A percentile compares a stretch with the other conserved stretches of the same genome.
phyloP scores from a whole-genome alignment of 768 basidiomycete genomes.

The Vararia minispora region DNA sequence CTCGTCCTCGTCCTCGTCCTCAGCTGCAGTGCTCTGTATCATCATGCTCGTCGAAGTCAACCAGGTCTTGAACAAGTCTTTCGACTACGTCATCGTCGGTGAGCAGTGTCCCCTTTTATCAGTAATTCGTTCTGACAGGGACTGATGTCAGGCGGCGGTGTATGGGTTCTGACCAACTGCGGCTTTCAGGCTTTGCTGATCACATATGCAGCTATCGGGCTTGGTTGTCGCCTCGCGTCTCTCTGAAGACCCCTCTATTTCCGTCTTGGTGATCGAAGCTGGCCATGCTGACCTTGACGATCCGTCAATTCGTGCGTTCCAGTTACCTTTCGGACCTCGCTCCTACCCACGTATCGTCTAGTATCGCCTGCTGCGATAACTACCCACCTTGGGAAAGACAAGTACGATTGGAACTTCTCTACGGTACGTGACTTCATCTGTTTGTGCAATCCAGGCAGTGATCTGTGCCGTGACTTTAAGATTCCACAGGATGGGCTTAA shows the following conservation, averaged over 20 bases:
- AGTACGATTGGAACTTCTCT: conserved; percentile 8
- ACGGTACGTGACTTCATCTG: neutral
- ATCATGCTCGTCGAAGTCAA: conserved; percentile 10
- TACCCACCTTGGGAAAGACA: neutral
- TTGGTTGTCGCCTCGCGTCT: conserved; percentile 12
- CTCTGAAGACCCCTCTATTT: conserved; percentile 8
- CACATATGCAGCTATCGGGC: conserved; percentile 7
- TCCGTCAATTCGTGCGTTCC: conserved; percentile 3
- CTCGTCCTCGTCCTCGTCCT: too few relatives aligned
- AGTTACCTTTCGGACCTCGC: too few relatives aligned
- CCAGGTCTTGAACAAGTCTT: conserved; percentile 7
- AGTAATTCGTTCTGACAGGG: neutral
- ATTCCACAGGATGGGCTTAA: conserved; percentile 5
- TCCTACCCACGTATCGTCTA: neutral
- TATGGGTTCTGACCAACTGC: neutral
- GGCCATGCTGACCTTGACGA: conserved; percentile 8
- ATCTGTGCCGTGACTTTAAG: neutral
- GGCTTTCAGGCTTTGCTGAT: neutral
- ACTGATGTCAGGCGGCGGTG: conserved; percentile 8
- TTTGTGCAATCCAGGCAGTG: neutral
- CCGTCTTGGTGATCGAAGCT: conserved; percentile 12
- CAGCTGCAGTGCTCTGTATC: too few relatives aligned
- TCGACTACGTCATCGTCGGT: conserved; percentile 15
- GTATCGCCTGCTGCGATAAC: neutral
- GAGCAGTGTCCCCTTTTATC: neutral